Evolutionary conservation across 2,329 filamentous ascomycete genomes (phyloP).

Genomic region (Penicillium hordei): DNA sequence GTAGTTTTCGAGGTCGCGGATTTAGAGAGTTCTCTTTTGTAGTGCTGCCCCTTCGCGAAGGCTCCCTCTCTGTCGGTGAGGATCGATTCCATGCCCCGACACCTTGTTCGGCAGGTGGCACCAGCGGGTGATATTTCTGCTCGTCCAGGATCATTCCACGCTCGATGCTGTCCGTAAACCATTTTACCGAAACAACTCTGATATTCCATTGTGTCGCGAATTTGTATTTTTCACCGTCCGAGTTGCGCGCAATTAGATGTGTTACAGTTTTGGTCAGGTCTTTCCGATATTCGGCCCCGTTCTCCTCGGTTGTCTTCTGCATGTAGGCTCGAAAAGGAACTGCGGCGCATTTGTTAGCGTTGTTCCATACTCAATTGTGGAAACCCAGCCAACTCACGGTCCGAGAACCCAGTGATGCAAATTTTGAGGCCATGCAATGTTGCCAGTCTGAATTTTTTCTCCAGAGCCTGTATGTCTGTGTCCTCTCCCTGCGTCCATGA

Average conservation of each 20-base stretch:
- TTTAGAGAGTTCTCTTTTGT: constrained; percentile 51
- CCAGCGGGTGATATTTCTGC: constrained; percentile 72
- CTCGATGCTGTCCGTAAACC: constrained; percentile 79
- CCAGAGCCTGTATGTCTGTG: constrained; percentile 69
- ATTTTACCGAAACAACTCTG: constrained; percentile 75
- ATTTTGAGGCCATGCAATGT: constrained; percentile 57
- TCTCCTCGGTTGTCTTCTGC: constrained; percentile 62
- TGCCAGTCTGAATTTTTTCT: constrained; percentile 54
- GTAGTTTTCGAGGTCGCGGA: constrained; percentile 73
- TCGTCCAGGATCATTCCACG: constrained; percentile 92
- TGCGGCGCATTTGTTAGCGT: constrained; percentile 32
- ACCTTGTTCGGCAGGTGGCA: constrained; percentile 71
- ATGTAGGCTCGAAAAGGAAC: constrained; percentile 68
- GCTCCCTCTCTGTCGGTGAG: constrained; percentile 24
- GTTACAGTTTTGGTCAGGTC: constrained; percentile 85
- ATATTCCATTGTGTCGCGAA: constrained; percentile 83
- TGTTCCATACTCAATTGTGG: constrained; percentile 7
- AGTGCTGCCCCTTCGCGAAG: constrained; percentile 22
- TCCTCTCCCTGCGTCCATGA: constrained; percentile 78
- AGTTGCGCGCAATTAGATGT: constrained; percentile 77
- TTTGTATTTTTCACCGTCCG: constrained; percentile 85
- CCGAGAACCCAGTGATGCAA: constrained; percentile 69
- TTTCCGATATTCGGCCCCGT: constrained; percentile 82
- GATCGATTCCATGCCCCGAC: constrained; percentile 70
- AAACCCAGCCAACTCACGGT: constrained; percentile 49